A percentile compares a stretch with the other conserved stretches of the same genome.
Conservation (phyloP, 176 grass and related monocot species). For the Paspalum notatum region DNA sequence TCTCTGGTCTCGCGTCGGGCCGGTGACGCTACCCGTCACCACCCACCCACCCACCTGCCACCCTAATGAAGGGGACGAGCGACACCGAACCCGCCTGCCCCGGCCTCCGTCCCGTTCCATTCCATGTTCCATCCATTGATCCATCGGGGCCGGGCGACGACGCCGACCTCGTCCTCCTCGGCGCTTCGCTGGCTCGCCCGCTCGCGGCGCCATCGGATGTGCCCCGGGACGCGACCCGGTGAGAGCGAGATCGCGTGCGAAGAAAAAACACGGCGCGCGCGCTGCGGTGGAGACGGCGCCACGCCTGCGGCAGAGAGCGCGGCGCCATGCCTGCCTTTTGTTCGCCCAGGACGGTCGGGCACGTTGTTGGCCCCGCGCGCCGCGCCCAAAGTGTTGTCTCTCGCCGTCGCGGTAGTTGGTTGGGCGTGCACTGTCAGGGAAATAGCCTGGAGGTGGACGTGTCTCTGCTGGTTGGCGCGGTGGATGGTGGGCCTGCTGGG, state of each 20-base stretch:
- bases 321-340: not conserved
- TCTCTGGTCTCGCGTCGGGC: not conserved
- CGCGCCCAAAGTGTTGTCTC: no score
- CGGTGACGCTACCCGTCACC: not conserved
- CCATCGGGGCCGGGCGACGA: no score
- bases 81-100: not conserved
- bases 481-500: no score
- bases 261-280: no score
- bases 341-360: no score
- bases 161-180: constrained; percentile 18
- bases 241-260: not conserved
- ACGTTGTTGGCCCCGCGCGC: no score
- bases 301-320: no score
- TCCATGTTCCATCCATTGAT: not conserved
- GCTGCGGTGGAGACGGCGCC: not conserved
- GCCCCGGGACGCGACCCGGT: not conserved
- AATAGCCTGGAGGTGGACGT: no score
- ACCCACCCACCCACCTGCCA: not conserved
- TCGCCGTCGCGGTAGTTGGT: no score
- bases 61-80: not conserved
- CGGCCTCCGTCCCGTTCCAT: not conserved
- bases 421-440: no score
- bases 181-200: no score
- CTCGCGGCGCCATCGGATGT: not conserved
- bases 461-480: no score